Evolutionary conservation across 1,284 basidiomycete species (phyloP).

Genomic region (Rhodotorula sp.): DNA sequence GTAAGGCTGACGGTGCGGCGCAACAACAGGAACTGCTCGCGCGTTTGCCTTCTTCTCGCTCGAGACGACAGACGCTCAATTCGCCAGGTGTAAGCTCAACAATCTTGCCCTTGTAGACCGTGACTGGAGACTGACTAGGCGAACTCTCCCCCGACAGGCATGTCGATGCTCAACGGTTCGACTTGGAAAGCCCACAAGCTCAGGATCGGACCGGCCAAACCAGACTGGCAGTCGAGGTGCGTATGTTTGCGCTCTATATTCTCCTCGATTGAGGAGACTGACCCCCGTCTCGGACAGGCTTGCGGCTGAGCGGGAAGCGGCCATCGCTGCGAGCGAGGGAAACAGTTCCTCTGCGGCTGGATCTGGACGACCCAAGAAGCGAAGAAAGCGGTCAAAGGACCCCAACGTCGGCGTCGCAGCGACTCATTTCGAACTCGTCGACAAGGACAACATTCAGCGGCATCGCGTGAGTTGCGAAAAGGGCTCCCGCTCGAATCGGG

Average conservation of each 20-base stretch:
- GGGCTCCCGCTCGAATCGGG: neutral
- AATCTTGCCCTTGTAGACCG: neutral
- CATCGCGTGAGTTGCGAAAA: constrained; percentile 23
- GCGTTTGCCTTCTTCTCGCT: constrained; percentile 37
- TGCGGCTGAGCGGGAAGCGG: constrained; percentile 16
- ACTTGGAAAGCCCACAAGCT: constrained; percentile 43
- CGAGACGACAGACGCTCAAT: constrained; percentile 29
- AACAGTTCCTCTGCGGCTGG: neutral
- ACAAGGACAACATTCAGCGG: constrained; percentile 25
- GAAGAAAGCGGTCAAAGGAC: constrained; percentile 24
- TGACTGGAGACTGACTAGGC: neutral
- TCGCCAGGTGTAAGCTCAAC: constrained; percentile 27
- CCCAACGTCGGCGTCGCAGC: constrained; percentile 23
- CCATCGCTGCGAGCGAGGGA: neutral
- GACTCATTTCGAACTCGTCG: constrained; percentile 34
- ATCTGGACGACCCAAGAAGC: constrained; percentile 27
- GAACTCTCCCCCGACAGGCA: constrained; percentile 12
- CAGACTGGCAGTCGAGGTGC: constrained; percentile 29
- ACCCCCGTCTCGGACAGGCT: neutral
- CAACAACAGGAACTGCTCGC: constrained; percentile 32
- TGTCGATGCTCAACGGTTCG: constrained; percentile 38
- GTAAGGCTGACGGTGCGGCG: neutral
- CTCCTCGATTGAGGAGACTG: no score
- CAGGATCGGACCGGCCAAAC: constrained; percentile 32
- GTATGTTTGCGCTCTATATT: neutral